A percentile compares a stretch with the other conserved stretches of the same genome.
Evolutionary conservation across 2,329 filamentous ascomycete genomes (phyloP).

Genomic region (Venturia asperata): DNA sequence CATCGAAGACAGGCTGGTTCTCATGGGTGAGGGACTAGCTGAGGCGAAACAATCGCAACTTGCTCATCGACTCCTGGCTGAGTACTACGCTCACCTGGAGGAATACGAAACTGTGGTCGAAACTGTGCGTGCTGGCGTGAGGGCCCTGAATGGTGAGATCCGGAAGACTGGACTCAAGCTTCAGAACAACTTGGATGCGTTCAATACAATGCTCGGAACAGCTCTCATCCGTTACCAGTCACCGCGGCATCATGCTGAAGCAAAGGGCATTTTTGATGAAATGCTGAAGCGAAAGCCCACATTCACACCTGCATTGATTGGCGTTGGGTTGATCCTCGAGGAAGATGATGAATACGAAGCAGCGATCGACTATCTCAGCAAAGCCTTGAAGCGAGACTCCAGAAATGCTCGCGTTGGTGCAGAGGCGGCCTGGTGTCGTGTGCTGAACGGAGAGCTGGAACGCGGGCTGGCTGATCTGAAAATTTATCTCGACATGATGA

Average conservation of each 20-base stretch:
- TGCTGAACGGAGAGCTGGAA: constrained; percentile 68
- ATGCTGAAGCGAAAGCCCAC: constrained; percentile 69
- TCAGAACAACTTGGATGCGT: constrained; percentile 57
- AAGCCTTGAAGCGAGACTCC: constrained; percentile 66
- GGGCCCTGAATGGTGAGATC: constrained; percentile 53
- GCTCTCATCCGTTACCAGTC: constrained; percentile 84
- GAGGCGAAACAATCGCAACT: constrained; percentile 60
- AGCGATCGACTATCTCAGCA: constrained; percentile 71
- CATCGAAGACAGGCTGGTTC: constrained; percentile 18
- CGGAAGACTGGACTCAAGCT: constrained; percentile 63
- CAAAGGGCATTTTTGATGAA: constrained; percentile 74
- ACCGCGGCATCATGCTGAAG: constrained; percentile 81
- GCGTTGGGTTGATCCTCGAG: constrained; percentile 83
- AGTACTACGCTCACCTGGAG: constrained; percentile 77
- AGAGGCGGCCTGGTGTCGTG: constrained; percentile 89
- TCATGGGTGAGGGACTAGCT: constrained; percentile 38
- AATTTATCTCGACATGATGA: constrained; percentile 52
- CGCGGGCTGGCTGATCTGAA: constrained; percentile 63
- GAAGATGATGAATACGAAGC: constrained; percentile 83
- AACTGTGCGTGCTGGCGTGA: constrained; percentile 66
- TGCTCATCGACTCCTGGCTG: constrained; percentile 72
- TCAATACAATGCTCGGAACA: constrained; percentile 75
- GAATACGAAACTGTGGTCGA: constrained; percentile 79
- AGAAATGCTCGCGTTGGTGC: constrained; percentile 71
- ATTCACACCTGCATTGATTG: constrained; percentile 76